Base-by-base conservation (phyloP, 2,329 filamentous ascomycete species). In the Pseudogymnoascus verrucosus region DNA sequence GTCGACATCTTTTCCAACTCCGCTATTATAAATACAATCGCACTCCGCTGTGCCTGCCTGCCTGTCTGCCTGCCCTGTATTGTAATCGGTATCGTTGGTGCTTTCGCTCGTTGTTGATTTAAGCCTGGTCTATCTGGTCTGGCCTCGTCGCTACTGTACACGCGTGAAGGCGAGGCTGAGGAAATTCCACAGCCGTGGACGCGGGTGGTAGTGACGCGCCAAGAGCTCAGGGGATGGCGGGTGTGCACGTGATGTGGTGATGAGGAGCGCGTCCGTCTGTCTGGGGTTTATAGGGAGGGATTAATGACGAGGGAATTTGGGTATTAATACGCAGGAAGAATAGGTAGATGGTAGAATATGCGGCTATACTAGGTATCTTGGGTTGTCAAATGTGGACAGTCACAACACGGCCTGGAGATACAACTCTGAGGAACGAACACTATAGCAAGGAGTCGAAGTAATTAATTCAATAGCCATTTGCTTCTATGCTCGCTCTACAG, bases 131-230 rank as follows among this genome's bases (percentile, higher is more conserved):
- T 31, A n/a, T n/a, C n/a, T 31, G 23, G 47, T 51, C 23, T 51
- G 44, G 47, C 47, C 47, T 54, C 26, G 47, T 57, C 4, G 26
- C 2, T 57, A 2, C 1, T 51, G 14, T 10, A 6, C 14, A 57
- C 47, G 47, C 26, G 26, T 31, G 23, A 1, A 16, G 42, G 47
- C 47, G 47, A 57, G 47, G 47, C 47, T 57, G 47, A 57, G 47
- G 47, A 57, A 57, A 57, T 57, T 57, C 47, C 47, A 34, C 47
- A 31, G 47, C 47, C 47, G 26, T 19, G 47, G 47, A 16, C 47
- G n/a, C 47, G 47, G 47, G 47, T 57, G 2, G 26, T 4, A 12
- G 47, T 3, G 47, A 57, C 47, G 47, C 47, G 47, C 47, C 47
- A 57, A 57, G 47, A 2, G 1, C 34, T 57, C 26, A 57, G n/a